These are phyloP conservation scores for Alisma plantagoaquatica DNA, from an alignment of 106 monocot species.

Conservation along the genomic window DNA sequence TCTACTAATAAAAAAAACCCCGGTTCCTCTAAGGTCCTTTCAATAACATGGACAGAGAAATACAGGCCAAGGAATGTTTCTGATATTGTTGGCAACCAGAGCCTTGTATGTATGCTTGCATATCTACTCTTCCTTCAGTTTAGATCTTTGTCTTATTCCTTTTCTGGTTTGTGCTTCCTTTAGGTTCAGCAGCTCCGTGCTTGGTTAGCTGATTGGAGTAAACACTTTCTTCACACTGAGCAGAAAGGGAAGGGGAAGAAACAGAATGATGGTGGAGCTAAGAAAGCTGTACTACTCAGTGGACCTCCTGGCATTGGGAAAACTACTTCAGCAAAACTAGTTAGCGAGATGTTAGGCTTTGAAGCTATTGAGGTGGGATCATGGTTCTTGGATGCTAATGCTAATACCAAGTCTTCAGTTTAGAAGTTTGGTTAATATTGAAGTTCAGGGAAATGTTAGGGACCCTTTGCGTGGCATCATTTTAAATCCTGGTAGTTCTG, in stretches of 20 bases:
- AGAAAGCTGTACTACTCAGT: slow-evolving; percentile 92
- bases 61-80: slow-evolving; percentile 74
- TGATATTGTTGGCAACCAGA: slow-evolving; percentile 92
- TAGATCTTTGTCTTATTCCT: background rate
- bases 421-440: too few species aligned
- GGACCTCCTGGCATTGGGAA: slow-evolving; percentile 97
- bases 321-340: slow-evolving; percentile 78
- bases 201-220: slow-evolving; percentile 74
- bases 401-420: too few species aligned
- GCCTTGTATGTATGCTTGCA: slow-evolving; percentile 49
- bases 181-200: slow-evolving; percentile 95
- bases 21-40: slow-evolving; percentile 19
- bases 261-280: slow-evolving; percentile 55
- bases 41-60: slow-evolving; percentile 89
- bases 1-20: slow-evolving; percentile 43
- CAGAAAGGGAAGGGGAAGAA: slow-evolving; percentile 76
- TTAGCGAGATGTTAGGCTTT: slow-evolving; percentile 90
- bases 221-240: slow-evolving; percentile 54
- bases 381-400: too few species aligned
- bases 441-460: too few species aligned
- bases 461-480: too few species aligned
- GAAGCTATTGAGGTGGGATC: slow-evolving; percentile 87
- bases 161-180: slow-evolving; percentile 30
- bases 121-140: background rate
- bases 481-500: too few species aligned